phyloP scores from a whole-genome alignment of 306 rosid species.

The Purshia tridentata region DNA sequence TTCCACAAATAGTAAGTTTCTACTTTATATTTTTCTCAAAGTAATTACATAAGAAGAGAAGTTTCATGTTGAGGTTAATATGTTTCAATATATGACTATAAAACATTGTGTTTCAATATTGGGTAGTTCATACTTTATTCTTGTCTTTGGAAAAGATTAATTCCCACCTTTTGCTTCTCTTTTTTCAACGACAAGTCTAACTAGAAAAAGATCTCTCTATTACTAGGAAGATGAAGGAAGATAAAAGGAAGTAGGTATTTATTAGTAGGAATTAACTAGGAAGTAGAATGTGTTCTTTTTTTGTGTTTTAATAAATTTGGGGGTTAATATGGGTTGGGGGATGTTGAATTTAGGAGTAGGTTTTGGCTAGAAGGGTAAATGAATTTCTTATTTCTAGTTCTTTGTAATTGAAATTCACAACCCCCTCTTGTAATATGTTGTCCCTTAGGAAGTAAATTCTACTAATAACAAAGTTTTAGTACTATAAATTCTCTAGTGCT shows the following conservation, averaged over 20 bases:
- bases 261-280: conserved; percentile 25
- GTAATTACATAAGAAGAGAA: not conserved
- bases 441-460: conserved; percentile 11
- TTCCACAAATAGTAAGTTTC: conserved; percentile 53
- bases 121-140: too few relatives aligned
- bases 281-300: not conserved
- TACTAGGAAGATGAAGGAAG: conserved; percentile 27
- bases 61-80: not conserved
- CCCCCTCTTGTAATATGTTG: not conserved
- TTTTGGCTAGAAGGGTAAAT: conserved; percentile 1
- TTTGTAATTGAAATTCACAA: not conserved
- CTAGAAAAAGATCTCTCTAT: too few relatives aligned
- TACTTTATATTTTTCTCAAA: not conserved
- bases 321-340: too few relatives aligned
- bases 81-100: too few relatives aligned
- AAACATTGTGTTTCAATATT: too few relatives aligned
- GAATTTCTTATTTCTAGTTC: not conserved
- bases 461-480: conserved; percentile 6
- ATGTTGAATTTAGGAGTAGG: conserved; percentile 14
- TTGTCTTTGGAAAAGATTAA: too few relatives aligned
- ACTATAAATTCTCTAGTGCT: not conserved
- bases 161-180: too few relatives aligned
- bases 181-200: too few relatives aligned
- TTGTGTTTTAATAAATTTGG: conserved; percentile 37
- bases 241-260: conserved; percentile 9